Conservation (phyloP, 2,329 filamentous ascomycete genomes). For the Ascochyta rabiei region DNA sequence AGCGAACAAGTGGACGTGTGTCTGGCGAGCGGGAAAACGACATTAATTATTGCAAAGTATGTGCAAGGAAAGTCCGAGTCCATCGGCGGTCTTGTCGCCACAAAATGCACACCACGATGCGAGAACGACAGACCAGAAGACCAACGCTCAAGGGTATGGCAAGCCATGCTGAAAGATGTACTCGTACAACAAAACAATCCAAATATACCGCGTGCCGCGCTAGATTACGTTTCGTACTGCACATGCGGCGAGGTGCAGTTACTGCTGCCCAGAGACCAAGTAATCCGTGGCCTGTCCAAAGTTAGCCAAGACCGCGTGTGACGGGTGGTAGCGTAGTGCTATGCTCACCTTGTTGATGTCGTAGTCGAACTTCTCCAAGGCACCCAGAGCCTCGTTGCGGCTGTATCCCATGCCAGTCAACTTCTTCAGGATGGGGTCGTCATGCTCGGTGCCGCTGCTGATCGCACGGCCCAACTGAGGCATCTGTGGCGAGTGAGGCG, state of each 20-base stretch:
- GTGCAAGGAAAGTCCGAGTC: conserved; percentile 29
- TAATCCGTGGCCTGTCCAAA: conserved; percentile 42
- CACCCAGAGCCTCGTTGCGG: conserved; percentile 73
- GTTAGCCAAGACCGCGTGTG: conserved; percentile 23
- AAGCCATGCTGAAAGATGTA: conserved; percentile 39
- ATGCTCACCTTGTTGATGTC: conserved; percentile 82
- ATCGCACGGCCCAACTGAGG: conserved; percentile 69
- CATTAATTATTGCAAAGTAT: conserved; percentile 32
- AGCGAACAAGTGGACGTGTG: not conserved
- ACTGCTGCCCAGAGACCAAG: conserved; percentile 31
- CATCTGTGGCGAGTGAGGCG: conserved; percentile 33
- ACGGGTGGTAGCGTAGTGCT: not conserved
- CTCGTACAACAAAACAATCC: conserved; percentile 36
- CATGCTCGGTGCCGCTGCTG: conserved; percentile 76
- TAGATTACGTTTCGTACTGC: conserved; percentile 11
- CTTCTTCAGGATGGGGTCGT: conserved; percentile 90
- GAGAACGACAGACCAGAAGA: conserved; percentile 19
- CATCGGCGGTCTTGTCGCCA: conserved; percentile 12
- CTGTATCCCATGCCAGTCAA: conserved; percentile 89
- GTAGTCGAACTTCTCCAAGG: conserved; percentile 94
- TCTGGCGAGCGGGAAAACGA: conserved; percentile 8
- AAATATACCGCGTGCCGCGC: conserved; percentile 15
- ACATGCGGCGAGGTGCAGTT: not conserved
- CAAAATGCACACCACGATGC: conserved; percentile 16
- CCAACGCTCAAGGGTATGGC: conserved; percentile 34